Evolutionary conservation across 192 early-diverging fungal genomes (phyloP).

Genomic region (Dispira simplex): DNA sequence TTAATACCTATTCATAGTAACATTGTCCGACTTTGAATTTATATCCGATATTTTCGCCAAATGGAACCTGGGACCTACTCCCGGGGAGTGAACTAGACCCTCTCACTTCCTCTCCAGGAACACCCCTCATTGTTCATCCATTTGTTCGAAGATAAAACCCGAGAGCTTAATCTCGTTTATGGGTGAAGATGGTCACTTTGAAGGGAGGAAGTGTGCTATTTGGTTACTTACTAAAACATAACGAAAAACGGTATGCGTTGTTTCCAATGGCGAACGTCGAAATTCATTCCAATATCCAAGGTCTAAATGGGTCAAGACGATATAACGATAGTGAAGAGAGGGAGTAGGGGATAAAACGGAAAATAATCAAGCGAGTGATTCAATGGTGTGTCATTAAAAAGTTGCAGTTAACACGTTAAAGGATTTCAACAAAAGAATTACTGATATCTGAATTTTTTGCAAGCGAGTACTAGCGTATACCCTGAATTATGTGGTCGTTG

Average conservation of each 20-base stretch:
- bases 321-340: background rate
- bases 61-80: background rate
- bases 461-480: background rate
- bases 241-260: background rate
- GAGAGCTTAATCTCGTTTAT: background rate
- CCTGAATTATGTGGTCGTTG: no score
- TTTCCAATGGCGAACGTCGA: constrained; percentile 1
- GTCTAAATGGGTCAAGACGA: background rate
- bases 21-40: background rate
- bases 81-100: background rate
- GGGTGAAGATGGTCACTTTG: no score
- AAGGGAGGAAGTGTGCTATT: background rate
- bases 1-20: background rate
- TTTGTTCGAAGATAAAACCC: background rate
- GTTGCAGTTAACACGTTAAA: background rate
- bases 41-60: background rate
- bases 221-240: constrained; percentile 1
- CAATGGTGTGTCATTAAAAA: background rate
- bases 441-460: background rate
- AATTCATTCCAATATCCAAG: constrained; percentile 8
- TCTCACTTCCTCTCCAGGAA: no score
- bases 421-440: background rate
- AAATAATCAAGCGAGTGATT: background rate
- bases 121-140: no score
- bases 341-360: background rate